These are phyloP conservation scores for Botryotinia globosa DNA, from an alignment of 2,329 filamentous ascomycete species.

Conservation along the genomic window DNA sequence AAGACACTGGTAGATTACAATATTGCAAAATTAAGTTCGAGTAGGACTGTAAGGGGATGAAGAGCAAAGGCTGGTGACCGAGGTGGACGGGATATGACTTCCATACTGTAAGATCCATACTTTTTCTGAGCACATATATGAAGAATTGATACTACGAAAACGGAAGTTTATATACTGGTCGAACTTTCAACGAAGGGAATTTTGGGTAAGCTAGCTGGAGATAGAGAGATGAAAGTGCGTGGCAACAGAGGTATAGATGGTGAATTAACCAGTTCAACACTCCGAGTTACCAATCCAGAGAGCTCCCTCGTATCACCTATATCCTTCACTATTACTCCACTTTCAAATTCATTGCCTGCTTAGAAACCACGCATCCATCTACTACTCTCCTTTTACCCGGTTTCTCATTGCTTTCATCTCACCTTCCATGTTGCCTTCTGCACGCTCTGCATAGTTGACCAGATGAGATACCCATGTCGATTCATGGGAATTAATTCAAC, in stretches of 20 bases:
- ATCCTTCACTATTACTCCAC: neutral
- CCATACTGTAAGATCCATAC: accelerated
- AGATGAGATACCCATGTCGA: too few species aligned
- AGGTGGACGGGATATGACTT: neutral
- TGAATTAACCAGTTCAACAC: neutral
- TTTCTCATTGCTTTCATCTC: neutral
- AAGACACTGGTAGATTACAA: neutral
- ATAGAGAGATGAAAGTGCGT: neutral
- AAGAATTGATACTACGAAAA: neutral
- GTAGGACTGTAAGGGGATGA: neutral
- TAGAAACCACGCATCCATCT: neutral
- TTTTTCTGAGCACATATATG: neutral
- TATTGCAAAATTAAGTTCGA: accelerated
- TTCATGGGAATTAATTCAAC: too few species aligned
- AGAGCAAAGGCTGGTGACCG: neutral
- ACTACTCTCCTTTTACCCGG: neutral
- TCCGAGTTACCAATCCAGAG: neutral
- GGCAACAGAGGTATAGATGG: neutral
- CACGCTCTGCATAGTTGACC: neutral
- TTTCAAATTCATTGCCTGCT: neutral
- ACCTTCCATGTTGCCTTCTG: too few species aligned
- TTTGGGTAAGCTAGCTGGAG: neutral
- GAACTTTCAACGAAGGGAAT: neutral
- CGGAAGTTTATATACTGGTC: neutral
- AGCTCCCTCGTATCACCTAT: accelerated